Evolutionary conservation across 2,329 filamentous ascomycete species (phyloP).

Genomic region (Raffaelea albimanens): DNA sequence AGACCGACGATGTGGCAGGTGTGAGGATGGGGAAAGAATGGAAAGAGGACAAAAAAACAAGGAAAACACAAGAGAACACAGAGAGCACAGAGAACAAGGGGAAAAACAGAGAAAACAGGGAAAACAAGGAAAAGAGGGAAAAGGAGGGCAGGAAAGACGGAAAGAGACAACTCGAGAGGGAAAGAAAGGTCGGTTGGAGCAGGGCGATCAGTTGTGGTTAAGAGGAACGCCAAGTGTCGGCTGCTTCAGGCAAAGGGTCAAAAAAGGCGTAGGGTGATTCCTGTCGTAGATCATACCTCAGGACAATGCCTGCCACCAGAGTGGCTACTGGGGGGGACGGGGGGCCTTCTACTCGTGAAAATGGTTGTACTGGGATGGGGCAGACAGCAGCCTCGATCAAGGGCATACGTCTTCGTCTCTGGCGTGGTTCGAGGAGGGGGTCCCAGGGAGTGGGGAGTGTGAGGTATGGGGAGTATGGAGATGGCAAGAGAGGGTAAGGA

Average conservation of each 20-base stretch:
- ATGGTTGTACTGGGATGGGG: too few species aligned
- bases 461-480: too few species aligned
- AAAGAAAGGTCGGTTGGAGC: constrained; percentile 6
- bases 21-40: constrained; percentile 8
- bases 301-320: constrained; percentile 24
- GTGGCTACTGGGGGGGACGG: too few species aligned
- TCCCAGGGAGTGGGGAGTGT: too few species aligned
- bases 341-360: too few species aligned
- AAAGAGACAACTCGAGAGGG: not conserved
- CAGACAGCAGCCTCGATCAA: too few species aligned
- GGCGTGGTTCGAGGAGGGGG: too few species aligned
- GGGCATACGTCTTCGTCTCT: too few species aligned
- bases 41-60: not conserved
- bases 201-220: constrained; percentile 16
- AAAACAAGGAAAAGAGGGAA: constrained; percentile 13
- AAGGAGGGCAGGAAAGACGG: constrained; percentile 13
- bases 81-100: constrained; percentile 14
- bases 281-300: constrained; percentile 33
- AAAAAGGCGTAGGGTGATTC: constrained; percentile 32
- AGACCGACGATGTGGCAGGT: constrained; percentile 8
- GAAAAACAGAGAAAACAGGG: constrained; percentile 13
- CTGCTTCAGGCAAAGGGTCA: too few species aligned
- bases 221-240: constrained; percentile 23
- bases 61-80: constrained; percentile 8
- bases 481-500: too few species aligned